Conservation (phyloP, 2,329 filamentous ascomycete species). For the Scedosporium dehoogii region DNA sequence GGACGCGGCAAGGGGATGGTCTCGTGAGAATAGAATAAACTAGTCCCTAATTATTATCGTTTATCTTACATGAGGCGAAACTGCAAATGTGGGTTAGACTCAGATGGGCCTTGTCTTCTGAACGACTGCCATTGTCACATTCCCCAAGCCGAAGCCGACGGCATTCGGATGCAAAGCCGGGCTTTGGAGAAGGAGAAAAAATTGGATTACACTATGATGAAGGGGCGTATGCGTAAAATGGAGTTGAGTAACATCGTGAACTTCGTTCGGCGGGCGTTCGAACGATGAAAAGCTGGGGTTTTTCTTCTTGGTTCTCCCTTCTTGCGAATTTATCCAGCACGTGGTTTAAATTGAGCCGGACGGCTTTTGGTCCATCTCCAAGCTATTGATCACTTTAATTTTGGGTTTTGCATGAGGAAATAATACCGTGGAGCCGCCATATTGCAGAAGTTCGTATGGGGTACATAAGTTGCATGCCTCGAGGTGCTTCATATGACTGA, state of each 20-base stretch:
- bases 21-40: too few relatives aligned
- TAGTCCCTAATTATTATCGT: too few relatives aligned
- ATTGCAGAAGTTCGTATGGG: neutral
- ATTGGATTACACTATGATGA: neutral
- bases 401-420: neutral
- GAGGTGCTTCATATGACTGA: neutral
- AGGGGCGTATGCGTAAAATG: neutral
- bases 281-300: neutral
- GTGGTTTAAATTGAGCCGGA: neutral
- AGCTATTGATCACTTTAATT: neutral
- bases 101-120: too few relatives aligned
- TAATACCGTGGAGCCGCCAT: neutral
- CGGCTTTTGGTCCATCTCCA: neutral
- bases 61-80: too few relatives aligned
- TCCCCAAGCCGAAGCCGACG: neutral
- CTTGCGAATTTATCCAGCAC: neutral
- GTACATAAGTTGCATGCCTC: too few relatives aligned
- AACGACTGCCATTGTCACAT: neutral
- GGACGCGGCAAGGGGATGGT: neutral
- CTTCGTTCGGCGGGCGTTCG: neutral
- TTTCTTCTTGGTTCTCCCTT: neutral
- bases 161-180: conserved; percentile 1
- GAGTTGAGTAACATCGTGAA: neutral
- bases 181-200: neutral
- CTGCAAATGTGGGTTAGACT: too few relatives aligned